Evolutionary conservation across 2,329 filamentous ascomycete species (phyloP), one percentile per base, ranked within the genome.

Genomic region (Fusarium udum): DNA sequence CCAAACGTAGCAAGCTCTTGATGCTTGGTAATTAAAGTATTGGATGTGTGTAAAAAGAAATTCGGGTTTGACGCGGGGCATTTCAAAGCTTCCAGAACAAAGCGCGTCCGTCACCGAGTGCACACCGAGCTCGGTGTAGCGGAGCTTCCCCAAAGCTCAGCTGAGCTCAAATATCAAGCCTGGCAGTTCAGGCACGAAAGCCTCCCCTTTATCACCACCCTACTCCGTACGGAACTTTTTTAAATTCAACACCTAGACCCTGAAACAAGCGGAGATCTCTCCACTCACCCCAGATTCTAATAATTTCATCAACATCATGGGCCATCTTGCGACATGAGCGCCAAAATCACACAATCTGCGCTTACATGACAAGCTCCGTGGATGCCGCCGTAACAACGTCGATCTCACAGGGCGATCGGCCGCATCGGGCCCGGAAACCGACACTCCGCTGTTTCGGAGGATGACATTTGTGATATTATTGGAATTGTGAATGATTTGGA

Each of bases 311-410:
- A 58, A 70, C 74, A 70, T 77, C 75, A 77, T 74, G 61, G 49
- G n/a, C 34, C 26, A 32, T 32, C 63, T 43, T 40, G 55, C 75
- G 67, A 78, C 75, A 78, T 77, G 48, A 61, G 69, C 71, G 67
- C 75, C 73, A 78, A 78, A 78, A 78, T 78, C 72, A 77, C 76
- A 78, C 76, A 77, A 78, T 77, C 49, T 55, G 28, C 32, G 40
- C 56, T 57, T 62, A 53, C 49, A 51, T 37, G 51, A 64, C 53
- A 45, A 53, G 52, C 48, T 53, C 42, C 61, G 57, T 66, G 49
- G 51, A 46, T 45, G 60, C 53, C 37, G 26, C 20, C 32, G 32
- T 13, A 57, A 36, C 28, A 39, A 52, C 20, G 42, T 59, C 43
- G 55, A 57, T 36, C 61, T 22, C n/a, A 43, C 53, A 58, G 74